Evolutionary conservation across 805 yeast species (phyloP).

Genomic region (Hanseniaspora occidentalis): DNA sequence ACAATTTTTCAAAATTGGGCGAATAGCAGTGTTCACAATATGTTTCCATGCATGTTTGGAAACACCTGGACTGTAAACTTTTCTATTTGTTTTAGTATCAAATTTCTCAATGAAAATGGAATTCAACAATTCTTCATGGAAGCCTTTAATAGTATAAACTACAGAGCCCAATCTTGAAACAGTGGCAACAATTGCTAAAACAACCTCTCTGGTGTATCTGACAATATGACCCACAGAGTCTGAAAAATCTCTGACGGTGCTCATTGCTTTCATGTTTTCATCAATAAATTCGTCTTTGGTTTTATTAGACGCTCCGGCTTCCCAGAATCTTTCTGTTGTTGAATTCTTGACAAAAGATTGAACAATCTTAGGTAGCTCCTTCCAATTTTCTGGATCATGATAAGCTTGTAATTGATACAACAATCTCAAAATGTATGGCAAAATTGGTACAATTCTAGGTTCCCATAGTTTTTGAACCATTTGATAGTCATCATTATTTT

Average conservation of each 20-base stretch:
- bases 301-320: slow-evolving; percentile 91
- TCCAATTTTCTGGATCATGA: slow-evolving; percentile 90
- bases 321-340: slow-evolving; percentile 94
- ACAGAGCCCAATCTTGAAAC: slow-evolving; percentile 84
- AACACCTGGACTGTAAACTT: slow-evolving; percentile 46
- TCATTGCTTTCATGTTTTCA: slow-evolving; percentile 88
- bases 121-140: slow-evolving; percentile 65
- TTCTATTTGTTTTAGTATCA: slow-evolving; percentile 29
- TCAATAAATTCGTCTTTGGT: slow-evolving; percentile 88
- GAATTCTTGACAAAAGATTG: slow-evolving; percentile 85
- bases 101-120: slow-evolving; percentile 63
- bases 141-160: slow-evolving; percentile 71
- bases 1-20: slow-evolving; percentile 81
- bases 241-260: slow-evolving; percentile 90
- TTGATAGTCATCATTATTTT: slow-evolving; percentile 63
- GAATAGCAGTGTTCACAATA: slow-evolving; percentile 77
- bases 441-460: slow-evolving; percentile 82
- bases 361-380: slow-evolving; percentile 73
- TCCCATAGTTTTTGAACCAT: slow-evolving; percentile 68
- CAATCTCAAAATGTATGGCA: slow-evolving; percentile 82
- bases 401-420: slow-evolving; percentile 87
- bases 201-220: slow-evolving; percentile 91
- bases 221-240: slow-evolving; percentile 95
- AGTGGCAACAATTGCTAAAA: slow-evolving; percentile 79
- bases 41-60: slow-evolving; percentile 96